Percentiles rank a stretch among this genome's conserved stretches.
phyloP scores from a whole-genome alignment of 2,329 filamentous ascomycete genomes.

The Nigrospora oryzae region DNA sequence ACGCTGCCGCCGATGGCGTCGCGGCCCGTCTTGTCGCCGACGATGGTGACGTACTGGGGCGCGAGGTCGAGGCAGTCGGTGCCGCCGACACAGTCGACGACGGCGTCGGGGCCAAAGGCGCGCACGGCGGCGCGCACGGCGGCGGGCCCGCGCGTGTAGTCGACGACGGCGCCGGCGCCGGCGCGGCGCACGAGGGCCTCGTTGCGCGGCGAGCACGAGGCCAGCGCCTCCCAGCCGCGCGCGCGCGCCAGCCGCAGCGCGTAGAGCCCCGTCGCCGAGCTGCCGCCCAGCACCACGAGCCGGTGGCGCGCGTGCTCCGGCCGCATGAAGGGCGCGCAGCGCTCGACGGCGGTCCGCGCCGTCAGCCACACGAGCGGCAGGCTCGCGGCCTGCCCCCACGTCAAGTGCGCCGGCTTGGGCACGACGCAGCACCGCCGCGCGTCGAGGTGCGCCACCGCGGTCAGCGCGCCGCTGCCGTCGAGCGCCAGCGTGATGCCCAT shows the following conservation, averaged over 20 bases:
- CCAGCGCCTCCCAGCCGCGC: constrained; percentile 10
- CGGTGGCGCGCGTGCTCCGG: background rate
- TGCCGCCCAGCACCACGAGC: constrained; percentile 10
- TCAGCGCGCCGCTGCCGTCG: constrained; percentile 5
- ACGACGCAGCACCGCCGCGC: constrained; percentile 4
- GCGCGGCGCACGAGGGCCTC: constrained; percentile 7
- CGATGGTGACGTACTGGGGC: background rate
- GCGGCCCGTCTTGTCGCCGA: constrained; percentile 1
- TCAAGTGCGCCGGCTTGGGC: constrained; percentile 6
- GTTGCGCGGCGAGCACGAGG: constrained; percentile 11
- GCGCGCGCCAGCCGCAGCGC: constrained; percentile 6
- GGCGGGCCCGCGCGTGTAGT: constrained; percentile 8
- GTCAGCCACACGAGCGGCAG: constrained; percentile 10
- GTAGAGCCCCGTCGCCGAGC: constrained; percentile 11
- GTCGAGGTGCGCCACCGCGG: constrained; percentile 4
- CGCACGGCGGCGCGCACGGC: constrained; percentile 3
- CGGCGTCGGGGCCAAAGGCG: constrained; percentile 1
- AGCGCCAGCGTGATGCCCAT: constrained; percentile 5
- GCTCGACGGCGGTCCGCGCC: constrained; percentile 8
- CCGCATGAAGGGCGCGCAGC: constrained; percentile 2
- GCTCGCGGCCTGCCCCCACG: constrained; percentile 9
- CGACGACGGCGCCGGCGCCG: constrained; percentile 8
- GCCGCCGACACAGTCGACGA: constrained; percentile 2
- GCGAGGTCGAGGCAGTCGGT: constrained; percentile 1
- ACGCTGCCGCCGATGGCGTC: background rate